Evolutionary conservation across 2,329 filamentous ascomycete species (phyloP).

Genomic region (Neopestalotiopsis clavispora): DNA sequence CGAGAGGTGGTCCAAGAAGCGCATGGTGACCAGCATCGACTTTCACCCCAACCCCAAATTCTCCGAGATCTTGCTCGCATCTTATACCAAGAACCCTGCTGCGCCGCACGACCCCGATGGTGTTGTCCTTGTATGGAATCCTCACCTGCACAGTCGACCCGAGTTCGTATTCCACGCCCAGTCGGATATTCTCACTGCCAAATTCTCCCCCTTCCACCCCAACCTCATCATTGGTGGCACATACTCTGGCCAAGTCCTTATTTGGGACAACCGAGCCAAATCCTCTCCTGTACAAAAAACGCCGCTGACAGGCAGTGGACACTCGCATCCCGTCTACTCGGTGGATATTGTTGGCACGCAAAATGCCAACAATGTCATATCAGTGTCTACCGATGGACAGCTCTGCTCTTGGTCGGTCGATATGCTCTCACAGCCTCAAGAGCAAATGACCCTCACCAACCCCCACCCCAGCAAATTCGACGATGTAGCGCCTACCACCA

Average conservation of each 20-base stretch:
- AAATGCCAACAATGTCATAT: conserved; percentile 98
- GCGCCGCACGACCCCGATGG: conserved; percentile 94
- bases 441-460: conserved; percentile 85
- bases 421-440: conserved; percentile 96
- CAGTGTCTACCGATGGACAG: conserved; percentile 93
- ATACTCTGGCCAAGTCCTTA: conserved; percentile 92
- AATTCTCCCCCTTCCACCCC: conserved; percentile 98
- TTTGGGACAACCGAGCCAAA: conserved; percentile 95
- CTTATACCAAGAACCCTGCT: conserved; percentile 96
- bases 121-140: conserved; percentile 95
- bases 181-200: conserved; percentile 92
- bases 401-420: conserved; percentile 98
- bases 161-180: conserved; percentile 98
- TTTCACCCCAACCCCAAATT: conserved; percentile 97
- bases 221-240: conserved; percentile 95
- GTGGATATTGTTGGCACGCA: conserved; percentile 96
- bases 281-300: conserved; percentile 94
- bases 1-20: conserved; percentile 94
- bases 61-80: conserved; percentile 87
- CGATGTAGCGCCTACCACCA: conserved; percentile 91
- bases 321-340: conserved; percentile 95
- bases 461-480: conserved; percentile 89
- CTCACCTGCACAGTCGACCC: conserved; percentile 89
- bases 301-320: conserved; percentile 89
- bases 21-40: conserved; percentile 93